Base-by-base conservation (phyloP, 2,329 filamentous ascomycete species). In the Torrubiella hemipterigena region DNA sequence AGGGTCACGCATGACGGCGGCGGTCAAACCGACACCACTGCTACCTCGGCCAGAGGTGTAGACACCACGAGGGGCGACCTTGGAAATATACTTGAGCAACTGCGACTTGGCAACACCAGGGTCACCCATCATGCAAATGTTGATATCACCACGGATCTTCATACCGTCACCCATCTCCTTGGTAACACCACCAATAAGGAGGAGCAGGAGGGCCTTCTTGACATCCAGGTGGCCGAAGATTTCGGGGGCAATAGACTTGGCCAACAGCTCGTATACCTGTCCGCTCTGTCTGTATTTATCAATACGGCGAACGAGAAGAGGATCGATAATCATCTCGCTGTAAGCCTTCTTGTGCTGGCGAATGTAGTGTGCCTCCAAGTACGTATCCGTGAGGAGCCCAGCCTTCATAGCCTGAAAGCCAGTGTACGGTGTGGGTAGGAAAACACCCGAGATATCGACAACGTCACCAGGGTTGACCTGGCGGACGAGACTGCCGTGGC, bases 91-190 rank as follows among this genome's bases (percentile, higher is more conserved):
- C 61, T 95, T 96, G 43, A 98, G 71, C 43, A 98, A 65, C 63
- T 98, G 91, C 22, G 91, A 98, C 63, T 98, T 98, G 62, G 91
- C 91, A 51, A 98, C 91, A 84, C 91, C 91, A 52, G 91, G 91
- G 50, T 98, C 91, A 69, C 91, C 91, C 91, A 98, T 98, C 49
- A 98, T 63, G 55, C 91, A 96, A 40, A 98, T 80, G 60, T 98
- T 98, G 65, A 98, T 93, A 51, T 98, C 91, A 47, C 91, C 91
- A 69, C 91, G 85, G 52, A 98, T 98, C 48, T 86, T 81, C 91
- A 98, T 96, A 38, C 91, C 91, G 49, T 98, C 91, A 31, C 86
- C 86, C 72, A 96, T 93, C 49, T 91, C 80, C 58, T 98, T 98
- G 4, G 78, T 91, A 2, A 95, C 89, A 62, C 91, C 91, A 38